phyloP scores from a whole-genome alignment of 371 early-diverging fungal species.

The Rhizopus sp. region DNA sequence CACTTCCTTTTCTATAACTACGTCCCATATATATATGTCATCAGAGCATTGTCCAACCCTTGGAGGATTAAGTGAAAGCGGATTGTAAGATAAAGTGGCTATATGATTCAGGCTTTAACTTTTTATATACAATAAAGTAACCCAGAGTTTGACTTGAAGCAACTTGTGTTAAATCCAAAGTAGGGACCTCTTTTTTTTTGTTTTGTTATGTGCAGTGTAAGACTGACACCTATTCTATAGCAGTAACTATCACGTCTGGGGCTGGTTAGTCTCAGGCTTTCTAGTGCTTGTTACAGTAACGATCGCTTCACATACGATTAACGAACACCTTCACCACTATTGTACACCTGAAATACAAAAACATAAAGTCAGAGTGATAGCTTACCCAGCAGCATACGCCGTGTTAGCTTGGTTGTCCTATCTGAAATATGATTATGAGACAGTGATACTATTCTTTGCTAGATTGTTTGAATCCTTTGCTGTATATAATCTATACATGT shows the following conservation, averaged over 20 bases:
- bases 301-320: conserved; percentile 33
- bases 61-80: conserved; percentile 30
- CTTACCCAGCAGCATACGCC: conserved; percentile 49
- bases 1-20: neutral
- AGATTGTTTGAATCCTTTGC: conserved; percentile 51
- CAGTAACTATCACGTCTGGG: conserved; percentile 48
- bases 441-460: conserved; percentile 53
- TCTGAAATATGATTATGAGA: conserved; percentile 47
- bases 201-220: neutral
- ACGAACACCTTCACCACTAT: conserved; percentile 41
- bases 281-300: conserved; percentile 37
- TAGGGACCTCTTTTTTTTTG: conserved; percentile 6
- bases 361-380: conserved; percentile 51
- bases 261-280: conserved; percentile 44
- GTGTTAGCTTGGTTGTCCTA: conserved; percentile 52
- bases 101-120: neutral
- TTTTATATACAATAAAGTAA: conserved; percentile 24
- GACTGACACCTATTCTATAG: conserved; percentile 17
- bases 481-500: conserved; percentile 47
- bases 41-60: conserved; percentile 27
- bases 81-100: conserved; percentile 21
- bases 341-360: conserved; percentile 45
- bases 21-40: conserved; percentile 1
- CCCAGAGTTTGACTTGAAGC: conserved; percentile 42
- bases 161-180: conserved; percentile 41